phyloP scores from a whole-genome alignment of 768 basidiomycete species.

The Coprinopsis marcescibilis region DNA sequence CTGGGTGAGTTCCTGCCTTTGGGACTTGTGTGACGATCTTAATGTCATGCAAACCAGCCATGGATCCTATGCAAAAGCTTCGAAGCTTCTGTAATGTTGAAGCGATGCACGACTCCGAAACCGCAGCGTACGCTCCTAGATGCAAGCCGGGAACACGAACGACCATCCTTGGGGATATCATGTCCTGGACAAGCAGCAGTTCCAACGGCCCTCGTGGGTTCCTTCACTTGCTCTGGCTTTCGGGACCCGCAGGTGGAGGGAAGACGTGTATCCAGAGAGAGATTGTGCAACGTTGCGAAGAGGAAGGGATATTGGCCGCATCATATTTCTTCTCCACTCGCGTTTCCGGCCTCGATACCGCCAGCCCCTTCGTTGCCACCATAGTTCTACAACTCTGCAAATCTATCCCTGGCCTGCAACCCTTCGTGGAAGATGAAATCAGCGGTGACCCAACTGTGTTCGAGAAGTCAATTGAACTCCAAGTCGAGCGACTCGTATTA shows the following conservation, averaged over 20 bases:
- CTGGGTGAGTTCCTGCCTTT: too few relatives aligned
- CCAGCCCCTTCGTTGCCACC: conserved; percentile 4
- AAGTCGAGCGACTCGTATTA: conserved; percentile 3
- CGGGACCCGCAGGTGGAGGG: conserved; percentile 9
- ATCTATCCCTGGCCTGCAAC: background rate
- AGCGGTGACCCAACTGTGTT: background rate
- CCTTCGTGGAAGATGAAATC: background rate
- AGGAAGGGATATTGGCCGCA: background rate
- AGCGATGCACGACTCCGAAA: background rate
- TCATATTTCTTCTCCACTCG: conserved; percentile 11
- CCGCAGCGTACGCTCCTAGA: conserved; percentile 2
- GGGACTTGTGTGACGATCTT: too few relatives aligned
- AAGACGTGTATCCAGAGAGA: conserved; percentile 11
- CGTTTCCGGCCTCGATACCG: background rate
- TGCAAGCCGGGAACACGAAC: conserved; percentile 3
- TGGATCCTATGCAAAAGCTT: background rate
- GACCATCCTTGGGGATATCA: background rate
- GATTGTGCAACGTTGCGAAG: background rate
- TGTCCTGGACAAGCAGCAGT: background rate
- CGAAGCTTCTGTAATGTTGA: background rate
- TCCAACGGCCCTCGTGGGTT: too few relatives aligned
- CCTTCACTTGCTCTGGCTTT: conserved; percentile 9
- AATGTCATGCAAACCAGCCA: background rate
- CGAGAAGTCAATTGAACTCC: background rate
- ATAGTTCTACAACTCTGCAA: conserved; percentile 6